A percentile compares a stretch with the other conserved stretches of the same genome.
phyloP scores from a whole-genome alignment of 2,329 filamentous ascomycete species.

The Rhinocladiella mackenziei region DNA sequence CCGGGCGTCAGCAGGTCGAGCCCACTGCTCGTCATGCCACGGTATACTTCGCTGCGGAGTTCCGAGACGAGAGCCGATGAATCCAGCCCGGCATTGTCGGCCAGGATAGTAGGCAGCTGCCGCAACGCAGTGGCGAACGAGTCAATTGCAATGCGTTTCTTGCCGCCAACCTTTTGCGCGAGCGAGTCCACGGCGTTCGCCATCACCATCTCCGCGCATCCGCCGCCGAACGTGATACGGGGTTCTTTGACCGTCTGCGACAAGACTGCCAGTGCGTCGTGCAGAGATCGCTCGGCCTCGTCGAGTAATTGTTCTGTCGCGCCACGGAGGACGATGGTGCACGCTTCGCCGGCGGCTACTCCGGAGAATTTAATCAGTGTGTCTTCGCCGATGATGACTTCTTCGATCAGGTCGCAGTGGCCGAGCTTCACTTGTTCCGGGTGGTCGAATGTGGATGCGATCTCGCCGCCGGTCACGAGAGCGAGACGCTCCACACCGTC shows the following conservation, averaged over 20 bases:
- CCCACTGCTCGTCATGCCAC: constrained; percentile 87
- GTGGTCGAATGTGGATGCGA: constrained; percentile 95
- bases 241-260: constrained; percentile 96
- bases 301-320: constrained; percentile 96
- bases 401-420: constrained; percentile 91
- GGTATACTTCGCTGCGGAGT: constrained; percentile 89
- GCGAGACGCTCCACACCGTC: constrained; percentile 95
- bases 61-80: constrained; percentile 90
- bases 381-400: constrained; percentile 97
- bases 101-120: constrained; percentile 92
- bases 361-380: constrained; percentile 97
- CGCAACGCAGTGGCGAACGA: constrained; percentile 84
- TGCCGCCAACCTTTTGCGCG: constrained; percentile 89
- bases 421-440: constrained; percentile 95
- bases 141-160: constrained; percentile 91
- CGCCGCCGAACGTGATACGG: constrained; percentile 87
- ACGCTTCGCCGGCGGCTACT: constrained; percentile 87
- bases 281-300: constrained; percentile 90
- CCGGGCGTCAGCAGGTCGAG: constrained; percentile 85
- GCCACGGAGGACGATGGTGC: constrained; percentile 92
- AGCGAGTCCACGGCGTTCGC: constrained; percentile 93
- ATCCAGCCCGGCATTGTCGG: constrained; percentile 95
- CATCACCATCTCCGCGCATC: constrained; percentile 98
- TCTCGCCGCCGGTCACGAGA: constrained; percentile 93
- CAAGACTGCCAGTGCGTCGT: constrained; percentile 91